These are phyloP conservation scores for Boletus rubroflammeus DNA, from an alignment of 768 basidiomycete genomes.

Conservation along the genomic window DNA sequence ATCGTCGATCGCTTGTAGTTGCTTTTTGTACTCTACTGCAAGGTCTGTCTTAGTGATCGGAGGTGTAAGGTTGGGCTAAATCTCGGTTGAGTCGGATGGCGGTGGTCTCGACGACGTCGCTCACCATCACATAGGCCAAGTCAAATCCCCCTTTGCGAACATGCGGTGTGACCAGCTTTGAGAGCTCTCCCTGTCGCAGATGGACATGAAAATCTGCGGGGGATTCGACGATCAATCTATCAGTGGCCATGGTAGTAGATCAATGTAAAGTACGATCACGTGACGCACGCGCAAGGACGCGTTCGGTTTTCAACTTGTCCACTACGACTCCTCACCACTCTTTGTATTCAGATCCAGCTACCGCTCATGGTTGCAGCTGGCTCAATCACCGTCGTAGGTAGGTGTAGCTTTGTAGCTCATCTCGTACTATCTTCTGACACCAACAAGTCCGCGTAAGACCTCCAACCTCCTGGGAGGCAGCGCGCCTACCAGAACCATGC, in stretches of 20 bases:
- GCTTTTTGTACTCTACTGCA: slow-evolving; percentile 75
- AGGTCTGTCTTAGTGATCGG: slow-evolving; percentile 80
- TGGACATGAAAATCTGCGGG: slow-evolving; percentile 97
- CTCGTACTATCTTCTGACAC: slow-evolving; percentile 7
- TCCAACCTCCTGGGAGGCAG: slow-evolving; percentile 79
- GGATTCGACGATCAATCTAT: slow-evolving; percentile 33
- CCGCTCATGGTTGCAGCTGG: slow-evolving; percentile 73
- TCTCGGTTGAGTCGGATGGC: slow-evolving; percentile 8
- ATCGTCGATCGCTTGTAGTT: slow-evolving; percentile 72
- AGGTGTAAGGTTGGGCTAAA: slow-evolving; percentile 87
- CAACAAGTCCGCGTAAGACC: slow-evolving; percentile 84
- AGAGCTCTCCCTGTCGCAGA: slow-evolving; percentile 82
- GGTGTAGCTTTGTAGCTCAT: slow-evolving; percentile 9
- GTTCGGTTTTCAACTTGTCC: slow-evolving; percentile 31
- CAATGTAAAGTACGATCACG: slow-evolving; percentile 27
- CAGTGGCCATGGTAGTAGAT: slow-evolving; percentile 25
- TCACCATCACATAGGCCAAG: slow-evolving; percentile 95
- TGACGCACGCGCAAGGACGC: slow-evolving; percentile 21
- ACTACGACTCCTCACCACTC: background rate
- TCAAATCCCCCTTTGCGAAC: slow-evolving; percentile 85
- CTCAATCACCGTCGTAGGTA: slow-evolving; percentile 85
- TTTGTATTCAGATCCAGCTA: slow-evolving; percentile 2
- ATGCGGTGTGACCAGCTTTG: slow-evolving; percentile 83
- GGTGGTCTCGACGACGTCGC: slow-evolving; percentile 17
- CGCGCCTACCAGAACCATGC: slow-evolving; percentile 72